phyloP scores from a whole-genome alignment of 257 asterid species.

The Nicotiana attenuata region DNA sequence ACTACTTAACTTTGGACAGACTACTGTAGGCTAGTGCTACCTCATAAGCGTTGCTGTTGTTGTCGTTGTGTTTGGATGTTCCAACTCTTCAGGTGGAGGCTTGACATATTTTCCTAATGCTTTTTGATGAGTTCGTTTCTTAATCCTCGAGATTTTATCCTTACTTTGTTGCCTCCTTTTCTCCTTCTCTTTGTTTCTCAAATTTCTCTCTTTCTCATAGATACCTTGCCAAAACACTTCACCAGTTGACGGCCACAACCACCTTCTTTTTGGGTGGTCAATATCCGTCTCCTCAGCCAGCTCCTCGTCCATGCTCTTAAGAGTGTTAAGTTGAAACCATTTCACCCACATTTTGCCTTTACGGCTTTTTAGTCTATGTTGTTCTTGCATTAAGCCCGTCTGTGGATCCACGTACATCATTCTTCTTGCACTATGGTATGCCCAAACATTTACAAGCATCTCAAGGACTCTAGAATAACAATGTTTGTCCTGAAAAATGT shows the following conservation, averaged over 20 bases:
- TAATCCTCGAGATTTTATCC: slow-evolving; percentile 71
- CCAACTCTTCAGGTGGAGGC: slow-evolving; percentile 51
- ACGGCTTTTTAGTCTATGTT: slow-evolving; percentile 54
- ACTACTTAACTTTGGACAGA: slow-evolving; percentile 19
- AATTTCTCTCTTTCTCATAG: slow-evolving; percentile 56
- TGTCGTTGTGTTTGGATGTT: slow-evolving; percentile 31
- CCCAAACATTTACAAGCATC: slow-evolving; percentile 89
- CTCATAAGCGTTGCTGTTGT: slow-evolving; percentile 7
- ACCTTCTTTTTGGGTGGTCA: slow-evolving; percentile 48
- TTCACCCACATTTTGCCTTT: slow-evolving; percentile 88
- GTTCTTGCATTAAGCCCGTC: slow-evolving; percentile 74
- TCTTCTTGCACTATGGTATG: slow-evolving; percentile 84
- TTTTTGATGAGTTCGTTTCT: slow-evolving; percentile 63
- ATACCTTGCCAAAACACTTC: slow-evolving; percentile 85
- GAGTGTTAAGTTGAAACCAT: slow-evolving; percentile 71
- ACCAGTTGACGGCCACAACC: slow-evolving; percentile 95
- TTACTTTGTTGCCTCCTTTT: slow-evolving; percentile 58
- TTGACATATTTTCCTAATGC: slow-evolving; percentile 76
- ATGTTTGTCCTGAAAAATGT: slow-evolving; percentile 70
- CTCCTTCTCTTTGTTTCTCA: slow-evolving; percentile 60
- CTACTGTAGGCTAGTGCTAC: slow-evolving; percentile 30
- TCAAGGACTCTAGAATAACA: slow-evolving; percentile 85
- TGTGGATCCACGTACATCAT: slow-evolving; percentile 72
- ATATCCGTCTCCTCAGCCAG: slow-evolving; percentile 78
- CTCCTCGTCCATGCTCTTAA: slow-evolving; percentile 87